A percentile compares a stretch with the other conserved stretches of the same genome.
phyloP scores from a whole-genome alignment of 2,329 filamentous ascomycete species.

The Chaetomium olivaceum region DNA sequence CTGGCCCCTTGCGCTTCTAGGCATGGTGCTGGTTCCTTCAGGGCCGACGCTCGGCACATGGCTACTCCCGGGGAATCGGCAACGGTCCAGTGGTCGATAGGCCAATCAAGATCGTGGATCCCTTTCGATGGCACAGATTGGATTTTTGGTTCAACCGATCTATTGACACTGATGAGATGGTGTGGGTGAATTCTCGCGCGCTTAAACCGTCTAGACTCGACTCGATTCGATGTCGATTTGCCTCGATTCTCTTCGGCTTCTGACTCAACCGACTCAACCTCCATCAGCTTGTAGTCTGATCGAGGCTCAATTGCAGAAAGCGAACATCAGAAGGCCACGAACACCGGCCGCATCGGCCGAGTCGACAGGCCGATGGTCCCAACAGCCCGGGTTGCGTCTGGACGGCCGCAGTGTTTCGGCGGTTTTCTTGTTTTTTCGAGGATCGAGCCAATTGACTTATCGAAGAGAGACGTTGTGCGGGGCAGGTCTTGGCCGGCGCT shows the following conservation, averaged over 20 bases:
- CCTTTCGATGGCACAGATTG: not conserved
- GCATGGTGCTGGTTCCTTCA: not conserved
- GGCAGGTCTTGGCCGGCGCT: conserved; percentile 27
- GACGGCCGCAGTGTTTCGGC: conserved; percentile 1
- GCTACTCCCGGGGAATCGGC: not conserved
- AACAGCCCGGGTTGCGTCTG: conserved; percentile 10
- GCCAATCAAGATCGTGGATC: not conserved
- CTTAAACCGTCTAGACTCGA: not conserved
- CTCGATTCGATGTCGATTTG: not conserved
- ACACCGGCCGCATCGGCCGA: not conserved
- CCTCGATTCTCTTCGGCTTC: not conserved
- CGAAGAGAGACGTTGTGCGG: not conserved
- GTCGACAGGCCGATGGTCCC: not conserved
- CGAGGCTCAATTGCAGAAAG: not conserved
- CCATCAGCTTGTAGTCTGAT: not conserved
- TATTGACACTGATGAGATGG: not conserved
- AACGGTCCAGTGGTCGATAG: not conserved
- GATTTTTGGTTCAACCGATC: not conserved
- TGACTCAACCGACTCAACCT: not conserved
- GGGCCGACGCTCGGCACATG: conserved; percentile 15
- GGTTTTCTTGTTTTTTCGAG: conserved; percentile 6
- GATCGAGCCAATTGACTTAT: not conserved
- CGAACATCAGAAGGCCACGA: not conserved
- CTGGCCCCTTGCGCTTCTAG: conserved; percentile 14
- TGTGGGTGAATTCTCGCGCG: not conserved